Conservation (phyloP, 2,329 filamentous ascomycete genomes). For the Mycocentrospora acerina region DNA sequence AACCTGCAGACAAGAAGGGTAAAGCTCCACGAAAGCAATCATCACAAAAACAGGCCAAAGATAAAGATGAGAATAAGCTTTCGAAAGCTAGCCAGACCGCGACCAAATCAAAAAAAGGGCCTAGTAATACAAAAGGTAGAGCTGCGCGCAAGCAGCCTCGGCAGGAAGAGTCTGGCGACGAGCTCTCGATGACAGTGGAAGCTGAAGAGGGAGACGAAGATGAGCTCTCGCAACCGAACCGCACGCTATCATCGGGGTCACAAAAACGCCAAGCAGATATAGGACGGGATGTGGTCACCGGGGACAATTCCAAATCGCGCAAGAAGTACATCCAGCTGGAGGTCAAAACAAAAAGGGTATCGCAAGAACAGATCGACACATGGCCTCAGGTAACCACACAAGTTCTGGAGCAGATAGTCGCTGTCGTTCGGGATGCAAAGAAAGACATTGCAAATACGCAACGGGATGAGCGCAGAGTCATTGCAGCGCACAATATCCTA, state of each 20-base stretch:
- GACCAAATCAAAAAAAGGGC: too few relatives aligned
- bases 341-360: conserved; percentile 36
- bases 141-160: background rate
- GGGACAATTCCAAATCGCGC: conserved; percentile 14
- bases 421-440: conserved; percentile 60
- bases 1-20: conserved; percentile 12
- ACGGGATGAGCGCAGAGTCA: conserved; percentile 47
- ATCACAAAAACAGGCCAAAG: conserved; percentile 10
- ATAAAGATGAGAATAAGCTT: conserved; percentile 9
- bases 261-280: conserved; percentile 24
- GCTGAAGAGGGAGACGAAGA: conserved; percentile 12
- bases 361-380: conserved; percentile 40
- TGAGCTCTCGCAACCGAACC: conserved; percentile 8
- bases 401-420: conserved; percentile 58
- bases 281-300: conserved; percentile 21
- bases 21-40: conserved; percentile 14
- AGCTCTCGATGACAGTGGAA: conserved; percentile 13
- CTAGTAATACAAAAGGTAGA: too few relatives aligned
- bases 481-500: conserved; percentile 59
- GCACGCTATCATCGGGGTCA: conserved; percentile 4
- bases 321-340: conserved; percentile 38
- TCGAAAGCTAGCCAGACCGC: background rate
- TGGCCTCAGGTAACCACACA: conserved; percentile 59
- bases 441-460: conserved; percentile 63
- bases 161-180: background rate